Conservation (phyloP, 495 filamentous ascomycete genomes). For the Neurospora tetraspora region DNA sequence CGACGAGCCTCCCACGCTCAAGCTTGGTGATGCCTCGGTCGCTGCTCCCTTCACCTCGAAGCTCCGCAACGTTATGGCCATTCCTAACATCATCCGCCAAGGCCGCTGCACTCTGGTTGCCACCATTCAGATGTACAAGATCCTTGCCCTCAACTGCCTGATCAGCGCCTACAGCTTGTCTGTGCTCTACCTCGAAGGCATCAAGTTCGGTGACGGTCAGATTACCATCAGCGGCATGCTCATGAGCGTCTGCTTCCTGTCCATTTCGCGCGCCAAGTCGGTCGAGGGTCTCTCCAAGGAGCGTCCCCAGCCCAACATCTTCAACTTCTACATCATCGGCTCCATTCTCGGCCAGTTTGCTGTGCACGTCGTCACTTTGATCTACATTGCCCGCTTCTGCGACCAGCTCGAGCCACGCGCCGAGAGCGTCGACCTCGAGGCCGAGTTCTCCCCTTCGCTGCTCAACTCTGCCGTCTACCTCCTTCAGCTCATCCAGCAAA, state of each 20-base stretch:
- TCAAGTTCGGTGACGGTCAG: slow-evolving; percentile 98
- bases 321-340: slow-evolving; percentile 97
- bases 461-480: slow-evolving; percentile 97
- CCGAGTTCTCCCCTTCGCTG: slow-evolving; percentile 87
- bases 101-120: slow-evolving; percentile 94
- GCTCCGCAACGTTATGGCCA: slow-evolving; percentile 89
- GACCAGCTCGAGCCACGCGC: slow-evolving; percentile 66
- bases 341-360: slow-evolving; percentile 97
- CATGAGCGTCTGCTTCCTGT: slow-evolving; percentile 99
- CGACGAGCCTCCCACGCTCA: slow-evolving; percentile 87
- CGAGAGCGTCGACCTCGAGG: slow-evolving; percentile 77
- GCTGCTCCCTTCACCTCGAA: slow-evolving; percentile 98
- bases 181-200: slow-evolving; percentile 94
- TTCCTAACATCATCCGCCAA: slow-evolving; percentile 97
- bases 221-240: slow-evolving; percentile 99
- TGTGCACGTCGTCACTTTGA: slow-evolving; percentile 85
- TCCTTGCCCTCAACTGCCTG: slow-evolving; percentile 92
- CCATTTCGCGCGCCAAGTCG: slow-evolving; percentile 87
- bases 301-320: slow-evolving; percentile 95
- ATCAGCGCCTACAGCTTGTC: slow-evolving; percentile 97
- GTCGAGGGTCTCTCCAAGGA: slow-evolving; percentile 96
- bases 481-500: slow-evolving; percentile 96
- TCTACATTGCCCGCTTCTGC: slow-evolving; percentile 89
- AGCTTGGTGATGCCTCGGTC: slow-evolving; percentile 94
- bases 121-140: slow-evolving; percentile 99